Evolutionary conservation across 768 basidiomycete genomes (phyloP).

Genomic region (Boletus tomentosulus): DNA sequence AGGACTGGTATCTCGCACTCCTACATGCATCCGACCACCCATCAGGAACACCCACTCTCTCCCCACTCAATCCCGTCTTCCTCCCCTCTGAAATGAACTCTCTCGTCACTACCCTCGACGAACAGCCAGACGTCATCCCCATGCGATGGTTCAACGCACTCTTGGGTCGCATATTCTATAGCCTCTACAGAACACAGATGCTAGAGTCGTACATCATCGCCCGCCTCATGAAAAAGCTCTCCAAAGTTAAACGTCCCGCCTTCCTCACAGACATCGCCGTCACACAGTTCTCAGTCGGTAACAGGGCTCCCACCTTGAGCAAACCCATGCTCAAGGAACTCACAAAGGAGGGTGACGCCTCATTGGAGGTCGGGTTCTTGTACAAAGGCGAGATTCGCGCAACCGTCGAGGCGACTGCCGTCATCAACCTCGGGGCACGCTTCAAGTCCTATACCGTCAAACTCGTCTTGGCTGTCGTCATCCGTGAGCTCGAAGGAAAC

Average conservation of each 20-base stretch:
- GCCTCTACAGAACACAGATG: slow-evolving; percentile 77
- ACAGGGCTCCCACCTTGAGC: slow-evolving; percentile 78
- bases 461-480: slow-evolving; percentile 80
- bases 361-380: slow-evolving; percentile 77
- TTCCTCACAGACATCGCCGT: slow-evolving; percentile 85
- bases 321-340: slow-evolving; percentile 99
- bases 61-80: slow-evolving; percentile 64
- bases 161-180: slow-evolving; percentile 89
- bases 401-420: slow-evolving; percentile 85
- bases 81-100: slow-evolving; percentile 73
- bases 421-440: slow-evolving; percentile 75
- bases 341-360: slow-evolving; percentile 88
- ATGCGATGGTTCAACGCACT: slow-evolving; percentile 98
- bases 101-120: slow-evolving; percentile 81
- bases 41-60: slow-evolving; percentile 56
- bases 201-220: slow-evolving; percentile 84
- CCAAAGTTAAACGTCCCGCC: slow-evolving; percentile 83
- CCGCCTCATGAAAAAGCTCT: slow-evolving; percentile 88
- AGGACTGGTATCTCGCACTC: slow-evolving; percentile 91
- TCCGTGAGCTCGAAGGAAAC: slow-evolving; percentile 90
- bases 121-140: slow-evolving; percentile 92
- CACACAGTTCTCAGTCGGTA: slow-evolving; percentile 85
- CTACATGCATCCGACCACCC: slow-evolving; percentile 69
- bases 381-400: slow-evolving; percentile 89
- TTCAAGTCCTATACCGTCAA: slow-evolving; percentile 91